Percentiles rank a stretch among this genome's conserved stretches.
Evolutionary conservation across 345 rosid species (phyloP).

Genomic region (Gossypium raimondii): DNA sequence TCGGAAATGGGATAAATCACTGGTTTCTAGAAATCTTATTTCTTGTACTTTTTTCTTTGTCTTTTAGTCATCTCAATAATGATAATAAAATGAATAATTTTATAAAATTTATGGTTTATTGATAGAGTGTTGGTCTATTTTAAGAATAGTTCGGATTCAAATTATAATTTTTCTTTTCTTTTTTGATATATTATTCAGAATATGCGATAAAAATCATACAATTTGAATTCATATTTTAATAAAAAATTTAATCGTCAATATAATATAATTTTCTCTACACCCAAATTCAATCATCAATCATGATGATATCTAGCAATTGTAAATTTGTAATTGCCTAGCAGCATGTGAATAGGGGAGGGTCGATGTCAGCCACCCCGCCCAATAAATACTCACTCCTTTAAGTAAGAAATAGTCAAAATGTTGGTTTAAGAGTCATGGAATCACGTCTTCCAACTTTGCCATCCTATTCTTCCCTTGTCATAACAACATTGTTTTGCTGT

Average conservation of each 20-base stretch:
- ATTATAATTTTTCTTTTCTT: neutral
- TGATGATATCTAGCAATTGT: too few relatives aligned
- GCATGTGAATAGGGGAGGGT: neutral
- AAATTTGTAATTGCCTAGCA: neutral
- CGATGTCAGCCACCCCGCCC: neutral
- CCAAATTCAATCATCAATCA: too few relatives aligned
- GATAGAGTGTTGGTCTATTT: too few relatives aligned
- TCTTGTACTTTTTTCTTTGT: neutral
- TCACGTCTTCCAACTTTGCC: neutral
- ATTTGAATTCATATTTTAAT: too few relatives aligned
- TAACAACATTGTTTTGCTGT: neutral
- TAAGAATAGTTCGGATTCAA: fast-evolving
- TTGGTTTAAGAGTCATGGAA: neutral
- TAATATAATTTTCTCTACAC: too few relatives aligned
- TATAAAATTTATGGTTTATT: too few relatives aligned
- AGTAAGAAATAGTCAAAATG: conserved; percentile 10
- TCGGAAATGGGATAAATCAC: neutral
- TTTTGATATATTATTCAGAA: too few relatives aligned
- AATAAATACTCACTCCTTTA: neutral
- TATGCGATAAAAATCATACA: too few relatives aligned
- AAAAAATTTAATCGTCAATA: too few relatives aligned
- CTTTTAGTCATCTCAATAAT: neutral
- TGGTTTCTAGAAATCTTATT: neutral
- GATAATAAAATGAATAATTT: neutral
- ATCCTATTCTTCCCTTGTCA: neutral